A percentile compares a stretch with the other conserved stretches of the same genome.
Evolutionary conservation across 108 stramenopile genomes (phyloP).

Genomic region (Parietichytrium sp.): DNA sequence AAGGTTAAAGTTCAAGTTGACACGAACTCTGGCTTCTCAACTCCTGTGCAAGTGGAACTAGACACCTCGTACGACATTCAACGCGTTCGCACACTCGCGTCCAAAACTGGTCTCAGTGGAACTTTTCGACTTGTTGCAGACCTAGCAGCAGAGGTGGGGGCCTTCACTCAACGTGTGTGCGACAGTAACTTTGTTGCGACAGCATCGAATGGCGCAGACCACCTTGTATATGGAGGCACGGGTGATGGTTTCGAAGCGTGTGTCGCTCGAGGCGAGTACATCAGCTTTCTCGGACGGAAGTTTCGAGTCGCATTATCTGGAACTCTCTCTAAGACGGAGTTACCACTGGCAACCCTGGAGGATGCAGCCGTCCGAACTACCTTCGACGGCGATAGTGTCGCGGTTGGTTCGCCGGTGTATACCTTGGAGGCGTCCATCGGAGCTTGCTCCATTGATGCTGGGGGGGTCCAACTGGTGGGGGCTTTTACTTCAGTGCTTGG

Average conservation of each 20-base stretch:
- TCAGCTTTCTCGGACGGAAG: neutral
- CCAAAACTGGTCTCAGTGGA: neutral
- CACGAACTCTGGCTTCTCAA: neutral
- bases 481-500: neutral
- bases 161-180: neutral
- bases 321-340: neutral
- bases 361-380: neutral
- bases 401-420: neutral
- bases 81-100: conserved; percentile 24
- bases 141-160: neutral
- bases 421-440: neutral
- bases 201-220: neutral
- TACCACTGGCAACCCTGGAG: neutral
- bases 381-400: neutral
- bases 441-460: neutral
- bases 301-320: neutral
- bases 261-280: conserved; percentile 12
- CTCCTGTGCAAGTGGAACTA: neutral
- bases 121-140: neutral
- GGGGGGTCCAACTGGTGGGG: neutral
- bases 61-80: too few species aligned
- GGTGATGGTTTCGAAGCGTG: neutral
- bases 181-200: neutral
- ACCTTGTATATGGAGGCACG: neutral
- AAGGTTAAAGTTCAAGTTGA: neutral